Conservation (phyloP, 2,329 filamentous ascomycete species). For the Pestalotiopsis sp. region DNA sequence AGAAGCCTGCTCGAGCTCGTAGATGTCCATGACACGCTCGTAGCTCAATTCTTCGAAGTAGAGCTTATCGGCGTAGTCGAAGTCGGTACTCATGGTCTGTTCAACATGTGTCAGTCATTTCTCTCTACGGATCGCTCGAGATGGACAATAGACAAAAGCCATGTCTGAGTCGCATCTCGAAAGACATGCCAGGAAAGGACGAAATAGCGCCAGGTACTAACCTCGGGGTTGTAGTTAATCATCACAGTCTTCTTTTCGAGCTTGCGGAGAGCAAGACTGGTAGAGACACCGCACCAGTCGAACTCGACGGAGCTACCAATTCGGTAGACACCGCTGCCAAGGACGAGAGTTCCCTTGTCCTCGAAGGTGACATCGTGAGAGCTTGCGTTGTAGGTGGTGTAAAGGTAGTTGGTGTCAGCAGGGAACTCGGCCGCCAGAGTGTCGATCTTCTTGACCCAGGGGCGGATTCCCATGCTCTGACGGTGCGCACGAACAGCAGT, state of each 20-base stretch:
- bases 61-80: constrained; percentile 84
- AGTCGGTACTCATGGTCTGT: constrained; percentile 79
- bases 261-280: constrained; percentile 77
- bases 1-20: constrained; percentile 82
- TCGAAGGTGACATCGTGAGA: constrained; percentile 93
- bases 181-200: too few relatives aligned
- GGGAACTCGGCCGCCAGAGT: constrained; percentile 97
- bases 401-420: constrained; percentile 91
- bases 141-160: too few relatives aligned
- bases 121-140: too few relatives aligned
- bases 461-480: constrained; percentile 83
- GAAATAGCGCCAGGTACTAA: too few relatives aligned
- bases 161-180: too few relatives aligned
- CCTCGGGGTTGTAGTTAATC: constrained; percentile 63
- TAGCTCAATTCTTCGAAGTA: constrained; percentile 98
- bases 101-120: too few relatives aligned
- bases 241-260: constrained; percentile 97
- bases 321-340: constrained; percentile 94
- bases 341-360: constrained; percentile 84
- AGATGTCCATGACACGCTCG: constrained; percentile 98
- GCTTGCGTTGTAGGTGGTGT: constrained; percentile 96
- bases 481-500: constrained; percentile 85
- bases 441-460: constrained; percentile 98
- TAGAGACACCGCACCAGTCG: constrained; percentile 96
- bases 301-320: constrained; percentile 98